Evolutionary conservation across 1,284 basidiomycete species (phyloP).

Genomic region (Puccinia horiana): DNA sequence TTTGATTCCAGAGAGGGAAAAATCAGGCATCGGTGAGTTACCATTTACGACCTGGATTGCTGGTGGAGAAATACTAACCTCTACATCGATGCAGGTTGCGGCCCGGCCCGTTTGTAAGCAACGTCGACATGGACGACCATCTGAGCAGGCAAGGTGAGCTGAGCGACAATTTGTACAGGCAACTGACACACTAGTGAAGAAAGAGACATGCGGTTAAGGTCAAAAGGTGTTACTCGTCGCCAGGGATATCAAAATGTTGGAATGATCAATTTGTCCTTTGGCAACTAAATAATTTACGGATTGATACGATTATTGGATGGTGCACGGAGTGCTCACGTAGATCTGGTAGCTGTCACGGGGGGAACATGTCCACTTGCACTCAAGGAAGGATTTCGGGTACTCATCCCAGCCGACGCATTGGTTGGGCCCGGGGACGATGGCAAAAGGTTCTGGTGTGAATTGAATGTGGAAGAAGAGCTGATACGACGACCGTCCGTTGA

Average conservation of each 20-base stretch:
- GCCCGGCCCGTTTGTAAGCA: conserved; percentile 42
- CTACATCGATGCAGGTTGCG: conserved; percentile 45
- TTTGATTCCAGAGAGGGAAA: neutral
- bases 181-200: conserved; percentile 33
- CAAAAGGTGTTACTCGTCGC: neutral
- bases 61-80: conserved; percentile 5
- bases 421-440: neutral
- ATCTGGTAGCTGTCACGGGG: conserved; percentile 21
- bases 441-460: neutral
- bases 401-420: neutral
- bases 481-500: conserved; percentile 5
- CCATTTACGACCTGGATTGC: neutral
- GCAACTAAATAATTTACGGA: neutral
- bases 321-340: conserved; percentile 30
- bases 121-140: conserved; percentile 31
- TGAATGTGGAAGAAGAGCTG: conserved; percentile 3
- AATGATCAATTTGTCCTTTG: neutral
- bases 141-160: conserved; percentile 44
- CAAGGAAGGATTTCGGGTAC: neutral
- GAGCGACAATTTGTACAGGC: conserved; percentile 46
- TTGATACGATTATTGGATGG: neutral
- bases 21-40: neutral
- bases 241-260: neutral
- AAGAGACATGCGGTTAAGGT: neutral
- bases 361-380: neutral